These are phyloP conservation scores for Phaeoacremonium minimum DNA, from an alignment of 2,329 filamentous ascomycete genomes.

Conservation along the genomic window DNA sequence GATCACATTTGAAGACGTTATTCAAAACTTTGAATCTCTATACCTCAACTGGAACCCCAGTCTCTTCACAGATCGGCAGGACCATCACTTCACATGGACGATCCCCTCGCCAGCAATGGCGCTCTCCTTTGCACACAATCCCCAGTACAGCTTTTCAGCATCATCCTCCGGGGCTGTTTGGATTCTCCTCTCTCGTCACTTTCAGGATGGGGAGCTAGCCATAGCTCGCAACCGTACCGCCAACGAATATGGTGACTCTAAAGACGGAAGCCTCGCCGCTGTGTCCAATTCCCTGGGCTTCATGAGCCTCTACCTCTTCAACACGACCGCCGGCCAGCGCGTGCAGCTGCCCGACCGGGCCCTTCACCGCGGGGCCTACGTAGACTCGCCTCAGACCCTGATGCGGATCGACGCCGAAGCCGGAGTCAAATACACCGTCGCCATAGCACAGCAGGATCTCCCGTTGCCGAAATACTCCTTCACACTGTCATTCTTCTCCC, in stretches of 20 bases:
- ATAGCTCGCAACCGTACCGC: constrained; percentile 41
- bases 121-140: constrained; percentile 59
- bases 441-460: constrained; percentile 75
- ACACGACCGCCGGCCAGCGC: constrained; percentile 54
- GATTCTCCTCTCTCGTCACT: constrained; percentile 84
- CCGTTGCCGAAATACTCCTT: constrained; percentile 74
- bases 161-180: constrained; percentile 62
- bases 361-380: constrained; percentile 74
- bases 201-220: constrained; percentile 62
- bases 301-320: constrained; percentile 82
- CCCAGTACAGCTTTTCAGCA: constrained; percentile 67
- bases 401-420: constrained; percentile 61
- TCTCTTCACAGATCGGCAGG: constrained; percentile 75
- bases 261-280: constrained; percentile 34
- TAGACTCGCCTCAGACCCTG: constrained; percentile 90
- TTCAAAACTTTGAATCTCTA: constrained; percentile 90
- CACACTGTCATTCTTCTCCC: constrained; percentile 79
- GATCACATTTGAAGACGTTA: constrained; percentile 83
- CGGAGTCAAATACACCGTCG: constrained; percentile 47
- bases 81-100: constrained; percentile 87
- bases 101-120: constrained; percentile 41
- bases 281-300: constrained; percentile 64
- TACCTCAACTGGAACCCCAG: constrained; percentile 97
- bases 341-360: constrained; percentile 72
- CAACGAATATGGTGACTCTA: constrained; percentile 13